phyloP scores from a whole-genome alignment of 441 rosid species.

The Breynia disticha region DNA sequence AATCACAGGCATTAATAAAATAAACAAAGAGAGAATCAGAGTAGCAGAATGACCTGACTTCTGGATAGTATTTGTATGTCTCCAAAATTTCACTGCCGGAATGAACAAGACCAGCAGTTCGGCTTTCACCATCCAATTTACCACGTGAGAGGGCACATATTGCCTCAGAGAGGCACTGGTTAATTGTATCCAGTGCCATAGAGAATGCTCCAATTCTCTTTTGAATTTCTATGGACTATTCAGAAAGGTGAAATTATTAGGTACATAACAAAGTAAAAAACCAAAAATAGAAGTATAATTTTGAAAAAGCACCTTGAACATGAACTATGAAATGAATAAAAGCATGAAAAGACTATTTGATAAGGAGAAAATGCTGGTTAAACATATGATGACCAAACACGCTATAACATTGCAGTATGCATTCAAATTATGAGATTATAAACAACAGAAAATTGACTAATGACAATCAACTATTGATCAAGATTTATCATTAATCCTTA shows the following conservation, averaged over 20 bases:
- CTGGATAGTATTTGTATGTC: conserved; percentile 78
- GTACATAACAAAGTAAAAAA: neutral
- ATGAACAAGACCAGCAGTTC: conserved; percentile 69
- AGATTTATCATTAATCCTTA: no score
- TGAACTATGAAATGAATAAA: conserved; percentile 2
- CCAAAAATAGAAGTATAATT: neutral
- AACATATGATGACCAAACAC: no score
- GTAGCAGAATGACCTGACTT: conserved; percentile 48
- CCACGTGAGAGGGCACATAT: conserved; percentile 77
- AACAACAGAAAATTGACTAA: no score
- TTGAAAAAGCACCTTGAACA: conserved; percentile 3
- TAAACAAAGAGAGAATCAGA: neutral
- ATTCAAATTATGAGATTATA: no score
- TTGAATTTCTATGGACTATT: conserved; percentile 79
- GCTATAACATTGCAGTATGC: no score
- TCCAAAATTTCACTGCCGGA: conserved; percentile 82
- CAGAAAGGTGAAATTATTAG: conserved; percentile 1
- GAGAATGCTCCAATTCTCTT: conserved; percentile 90
- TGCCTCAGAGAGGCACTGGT: conserved; percentile 83
- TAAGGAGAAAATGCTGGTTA: neutral
- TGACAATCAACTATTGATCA: no score
- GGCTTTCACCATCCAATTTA: conserved; percentile 83
- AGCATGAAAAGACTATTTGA: neutral
- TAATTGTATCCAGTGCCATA: conserved; percentile 77
- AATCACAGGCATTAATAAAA: neutral